These are phyloP conservation scores for Penicillium canescens DNA, from an alignment of 495 filamentous ascomycete genomes.

Conservation along the genomic window DNA sequence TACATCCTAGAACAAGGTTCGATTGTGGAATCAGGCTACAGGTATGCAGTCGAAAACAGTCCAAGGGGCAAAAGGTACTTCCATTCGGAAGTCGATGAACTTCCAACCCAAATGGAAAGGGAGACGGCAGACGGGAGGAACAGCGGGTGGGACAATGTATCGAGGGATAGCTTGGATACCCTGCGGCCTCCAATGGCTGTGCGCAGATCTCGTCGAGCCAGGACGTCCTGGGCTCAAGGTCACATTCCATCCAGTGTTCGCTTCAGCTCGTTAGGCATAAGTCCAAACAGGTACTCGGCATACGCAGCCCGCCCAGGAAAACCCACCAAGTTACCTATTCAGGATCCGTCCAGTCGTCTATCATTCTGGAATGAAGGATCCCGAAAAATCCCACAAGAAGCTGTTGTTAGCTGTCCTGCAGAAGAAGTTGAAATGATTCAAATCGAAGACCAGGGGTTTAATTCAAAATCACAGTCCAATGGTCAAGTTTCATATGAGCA, in stretches of 20 bases:
- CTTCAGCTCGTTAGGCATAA: conserved; percentile 9
- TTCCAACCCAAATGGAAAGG: background rate
- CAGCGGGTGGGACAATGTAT: background rate
- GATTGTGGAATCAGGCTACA: conserved; percentile 69
- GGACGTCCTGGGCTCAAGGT: conserved; percentile 14
- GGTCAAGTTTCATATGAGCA: background rate
- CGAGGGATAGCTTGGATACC: conserved; percentile 4
- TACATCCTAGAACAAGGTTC: conserved; percentile 76
- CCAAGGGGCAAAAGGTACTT: conserved; percentile 21
- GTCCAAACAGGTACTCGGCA: background rate
- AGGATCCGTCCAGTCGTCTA: background rate
- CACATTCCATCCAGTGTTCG: conserved; percentile 17
- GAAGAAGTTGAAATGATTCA: conserved; percentile 12
- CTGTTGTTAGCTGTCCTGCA: background rate
- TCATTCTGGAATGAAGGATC: background rate
- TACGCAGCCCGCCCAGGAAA: background rate
- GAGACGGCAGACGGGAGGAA: background rate
- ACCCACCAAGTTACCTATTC: background rate
- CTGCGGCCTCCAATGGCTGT: conserved; percentile 1
- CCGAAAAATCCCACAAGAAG: background rate
- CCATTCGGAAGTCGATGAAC: background rate
- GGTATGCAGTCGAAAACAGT: conserved; percentile 40
- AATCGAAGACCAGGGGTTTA: background rate
- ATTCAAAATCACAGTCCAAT: background rate
- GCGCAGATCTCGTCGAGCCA: background rate